Conservation (phyloP, 1,284 basidiomycete genomes). For the Cronartium quercuum region DNA sequence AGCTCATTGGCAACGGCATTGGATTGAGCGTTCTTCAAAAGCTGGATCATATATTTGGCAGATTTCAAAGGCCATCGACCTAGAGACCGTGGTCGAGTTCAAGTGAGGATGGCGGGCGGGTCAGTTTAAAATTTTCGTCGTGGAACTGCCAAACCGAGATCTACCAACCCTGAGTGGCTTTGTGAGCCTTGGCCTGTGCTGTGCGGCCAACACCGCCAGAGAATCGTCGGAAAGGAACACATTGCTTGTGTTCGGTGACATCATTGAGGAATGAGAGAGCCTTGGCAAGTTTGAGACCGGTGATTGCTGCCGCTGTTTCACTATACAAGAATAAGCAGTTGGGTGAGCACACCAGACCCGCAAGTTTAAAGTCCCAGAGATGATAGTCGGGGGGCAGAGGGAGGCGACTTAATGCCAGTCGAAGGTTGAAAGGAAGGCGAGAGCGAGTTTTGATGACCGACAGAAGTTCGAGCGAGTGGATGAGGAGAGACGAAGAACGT, state of each 20-base stretch:
- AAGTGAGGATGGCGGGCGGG: background rate
- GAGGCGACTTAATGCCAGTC: background rate
- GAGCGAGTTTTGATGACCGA: background rate
- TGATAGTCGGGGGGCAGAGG: slow-evolving; percentile 15
- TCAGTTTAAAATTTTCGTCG: background rate
- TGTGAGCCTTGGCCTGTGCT: slow-evolving; percentile 95
- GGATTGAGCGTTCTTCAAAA: slow-evolving; percentile 98
- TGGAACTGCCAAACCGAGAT: background rate
- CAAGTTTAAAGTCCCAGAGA: background rate
- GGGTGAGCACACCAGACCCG: background rate
- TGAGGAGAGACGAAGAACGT: slow-evolving; percentile 55
- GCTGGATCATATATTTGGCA: slow-evolving; percentile 84
- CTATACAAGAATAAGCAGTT: slow-evolving; percentile 9
- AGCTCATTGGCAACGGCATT: slow-evolving; percentile 98
- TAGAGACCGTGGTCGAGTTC: slow-evolving; percentile 31
- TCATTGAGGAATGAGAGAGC: slow-evolving; percentile 91
- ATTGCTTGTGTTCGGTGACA: slow-evolving; percentile 93
- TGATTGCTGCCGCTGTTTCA: slow-evolving; percentile 51
- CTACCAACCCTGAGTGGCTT: slow-evolving; percentile 80
- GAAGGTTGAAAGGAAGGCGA: background rate
- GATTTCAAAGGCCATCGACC: slow-evolving; percentile 99
- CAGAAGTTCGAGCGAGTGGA: background rate
- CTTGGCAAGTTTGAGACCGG: slow-evolving; percentile 89
- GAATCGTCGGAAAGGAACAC: slow-evolving; percentile 95
- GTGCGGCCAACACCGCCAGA: slow-evolving; percentile 95